Conservation (phyloP, 768 basidiomycete genomes). For the Amanita jacksonii region DNA sequence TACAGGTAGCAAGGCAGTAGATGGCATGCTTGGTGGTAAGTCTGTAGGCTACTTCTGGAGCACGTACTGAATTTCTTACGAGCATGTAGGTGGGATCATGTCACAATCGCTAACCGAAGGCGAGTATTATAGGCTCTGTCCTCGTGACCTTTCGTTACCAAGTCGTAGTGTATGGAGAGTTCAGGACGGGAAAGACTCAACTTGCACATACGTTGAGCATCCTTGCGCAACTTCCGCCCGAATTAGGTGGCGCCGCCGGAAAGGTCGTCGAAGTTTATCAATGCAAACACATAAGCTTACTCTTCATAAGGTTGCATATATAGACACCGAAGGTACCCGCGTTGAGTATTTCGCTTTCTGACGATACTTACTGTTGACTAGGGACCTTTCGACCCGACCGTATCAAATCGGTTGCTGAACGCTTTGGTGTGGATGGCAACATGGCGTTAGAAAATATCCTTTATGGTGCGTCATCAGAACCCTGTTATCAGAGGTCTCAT, state of each 20-base stretch:
- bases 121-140: constrained; percentile 13
- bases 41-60: not conserved
- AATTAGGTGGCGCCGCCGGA: constrained; percentile 85
- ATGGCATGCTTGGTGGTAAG: constrained; percentile 79
- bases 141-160: not conserved
- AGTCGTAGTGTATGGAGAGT: constrained; percentile 82
- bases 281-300: not conserved
- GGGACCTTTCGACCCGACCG: constrained; percentile 96
- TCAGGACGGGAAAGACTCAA: constrained; percentile 93
- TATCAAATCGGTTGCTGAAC: constrained; percentile 81
- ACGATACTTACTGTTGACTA: constrained; percentile 17
- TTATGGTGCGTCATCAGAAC: constrained; percentile 44
- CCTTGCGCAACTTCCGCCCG: constrained; percentile 77
- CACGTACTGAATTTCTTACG: not conserved
- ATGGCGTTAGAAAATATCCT: constrained; percentile 86
- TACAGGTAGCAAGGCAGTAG: constrained; percentile 89
- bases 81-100: constrained; percentile 62
- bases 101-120: constrained; percentile 95
- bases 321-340: constrained; percentile 70
- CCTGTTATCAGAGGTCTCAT: not conserved
- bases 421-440: constrained; percentile 87
- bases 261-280: constrained; percentile 39
- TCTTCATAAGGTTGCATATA: constrained; percentile 65
- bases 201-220: constrained; percentile 94
- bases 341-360: constrained; percentile 1